These are phyloP conservation scores for Phialocephala subalpina DNA, from an alignment of 2,329 filamentous ascomycete species.

Conservation along the genomic window DNA sequence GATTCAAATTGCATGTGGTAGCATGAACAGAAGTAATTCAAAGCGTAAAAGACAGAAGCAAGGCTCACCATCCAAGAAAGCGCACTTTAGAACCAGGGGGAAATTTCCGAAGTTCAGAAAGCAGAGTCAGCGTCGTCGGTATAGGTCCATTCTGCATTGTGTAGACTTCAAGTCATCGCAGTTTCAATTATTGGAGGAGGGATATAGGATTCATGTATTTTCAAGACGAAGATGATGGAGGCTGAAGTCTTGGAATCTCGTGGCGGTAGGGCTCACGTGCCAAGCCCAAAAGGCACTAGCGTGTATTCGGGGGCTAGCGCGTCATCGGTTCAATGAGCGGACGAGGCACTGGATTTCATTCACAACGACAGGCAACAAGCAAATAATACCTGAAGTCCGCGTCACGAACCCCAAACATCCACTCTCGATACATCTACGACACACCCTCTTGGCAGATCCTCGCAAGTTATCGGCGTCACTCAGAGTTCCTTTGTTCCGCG, in stretches of 20 bases:
- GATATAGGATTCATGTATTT: neutral
- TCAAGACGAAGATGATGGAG: neutral
- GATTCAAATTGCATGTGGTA: neutral
- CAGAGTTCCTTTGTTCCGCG: slow-evolving; percentile 25
- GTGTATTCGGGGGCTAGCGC: slow-evolving; percentile 27
- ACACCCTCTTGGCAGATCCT: slow-evolving; percentile 8
- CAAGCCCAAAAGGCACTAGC: slow-evolving; percentile 21
- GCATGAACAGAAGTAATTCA: neutral
- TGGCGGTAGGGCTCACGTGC: slow-evolving; percentile 20
- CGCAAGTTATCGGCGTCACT: slow-evolving; percentile 14
- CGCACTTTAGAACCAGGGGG: slow-evolving; percentile 74
- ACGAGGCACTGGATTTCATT: slow-evolving; percentile 30
- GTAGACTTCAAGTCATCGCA: neutral
- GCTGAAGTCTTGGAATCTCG: slow-evolving; percentile 3
- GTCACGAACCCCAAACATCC: slow-evolving; percentile 21
- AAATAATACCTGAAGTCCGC: slow-evolving; percentile 22
- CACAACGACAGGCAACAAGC: slow-evolving; percentile 32
- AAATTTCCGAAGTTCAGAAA: slow-evolving; percentile 40
- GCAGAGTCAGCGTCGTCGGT: slow-evolving; percentile 38
- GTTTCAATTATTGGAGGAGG: neutral
- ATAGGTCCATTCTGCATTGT: slow-evolving; percentile 39
- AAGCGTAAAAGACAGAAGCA: neutral
- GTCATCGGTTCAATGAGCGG: slow-evolving; percentile 31
- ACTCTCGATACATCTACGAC: slow-evolving; percentile 2
- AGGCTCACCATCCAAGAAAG: slow-evolving; percentile 85